Conservation (phyloP, 2,329 filamentous ascomycete species). For the Colletotrichum gloeosporioides region DNA sequence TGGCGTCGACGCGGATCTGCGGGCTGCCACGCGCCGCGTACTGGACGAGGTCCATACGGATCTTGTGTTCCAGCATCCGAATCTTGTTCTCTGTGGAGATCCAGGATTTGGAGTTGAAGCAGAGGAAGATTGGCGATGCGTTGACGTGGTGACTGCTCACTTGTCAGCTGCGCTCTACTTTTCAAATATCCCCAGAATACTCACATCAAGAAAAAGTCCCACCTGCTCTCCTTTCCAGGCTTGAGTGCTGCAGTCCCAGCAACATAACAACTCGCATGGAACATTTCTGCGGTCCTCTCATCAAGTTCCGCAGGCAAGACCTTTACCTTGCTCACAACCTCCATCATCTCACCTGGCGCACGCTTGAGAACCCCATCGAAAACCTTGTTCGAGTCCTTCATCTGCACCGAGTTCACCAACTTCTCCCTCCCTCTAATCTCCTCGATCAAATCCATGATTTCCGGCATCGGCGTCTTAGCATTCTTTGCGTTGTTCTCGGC, state of each 20-base stretch:
- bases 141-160: conserved; percentile 75
- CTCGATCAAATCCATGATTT: conserved; percentile 66
- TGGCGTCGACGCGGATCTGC: conserved; percentile 60
- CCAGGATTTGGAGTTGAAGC: conserved; percentile 67
- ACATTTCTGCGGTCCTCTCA: conserved; percentile 66
- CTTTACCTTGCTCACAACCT: conserved; percentile 62
- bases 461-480: conserved; percentile 33
- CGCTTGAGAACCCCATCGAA: conserved; percentile 70
- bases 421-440: conserved; percentile 62
- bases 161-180: not conserved
- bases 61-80: conserved; percentile 83
- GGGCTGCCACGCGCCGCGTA: conserved; percentile 75
- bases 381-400: conserved; percentile 66
- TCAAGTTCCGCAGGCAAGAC: conserved; percentile 63
- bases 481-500: conserved; percentile 52
- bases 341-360: conserved; percentile 67
- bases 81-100: conserved; percentile 65
- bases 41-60: conserved; percentile 73
- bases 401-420: conserved; percentile 56
- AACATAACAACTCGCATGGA: conserved; percentile 63
- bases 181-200: conserved; percentile 21
- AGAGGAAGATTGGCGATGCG: conserved; percentile 73
- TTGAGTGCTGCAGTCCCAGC: conserved; percentile 63
- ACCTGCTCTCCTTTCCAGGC: conserved; percentile 69
- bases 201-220: conserved; percentile 79